Conservation (phyloP, 2,329 filamentous ascomycete species). For the Capronia coronata region DNA sequence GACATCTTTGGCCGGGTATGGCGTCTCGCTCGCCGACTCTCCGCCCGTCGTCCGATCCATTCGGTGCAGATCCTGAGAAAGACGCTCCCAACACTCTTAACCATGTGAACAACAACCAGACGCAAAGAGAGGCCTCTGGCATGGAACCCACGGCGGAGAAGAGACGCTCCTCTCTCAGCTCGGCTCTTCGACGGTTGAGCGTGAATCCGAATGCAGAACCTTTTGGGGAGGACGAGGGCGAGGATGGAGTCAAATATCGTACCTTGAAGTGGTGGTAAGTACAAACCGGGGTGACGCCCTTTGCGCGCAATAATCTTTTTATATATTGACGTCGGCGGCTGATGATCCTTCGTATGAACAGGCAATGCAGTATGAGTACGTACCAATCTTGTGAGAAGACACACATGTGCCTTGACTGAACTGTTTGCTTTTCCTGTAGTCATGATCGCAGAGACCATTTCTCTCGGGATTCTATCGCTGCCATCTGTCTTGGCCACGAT, state of each 20-base stretch:
- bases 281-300: too few relatives aligned
- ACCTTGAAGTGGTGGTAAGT: conserved; percentile 25
- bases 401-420: not conserved
- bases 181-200: conserved; percentile 10
- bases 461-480: conserved; percentile 51
- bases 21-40: conserved; percentile 14
- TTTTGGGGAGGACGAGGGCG: conserved; percentile 18
- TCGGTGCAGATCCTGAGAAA: conserved; percentile 14
- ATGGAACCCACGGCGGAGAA: conserved; percentile 1
- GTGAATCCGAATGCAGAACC: conserved; percentile 16
- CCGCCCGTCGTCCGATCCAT: conserved; percentile 13
- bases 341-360: not conserved
- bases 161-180: conserved; percentile 10
- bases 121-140: not conserved
- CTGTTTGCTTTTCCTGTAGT: conserved; percentile 30
- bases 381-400: not conserved
- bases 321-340: not conserved
- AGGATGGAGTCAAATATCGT: conserved; percentile 22
- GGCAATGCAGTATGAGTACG: conserved; percentile 23
- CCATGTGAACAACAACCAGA: not conserved
- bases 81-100: conserved; percentile 1
- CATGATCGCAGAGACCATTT: conserved; percentile 56
- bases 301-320: too few relatives aligned
- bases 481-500: conserved; percentile 48
- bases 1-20: not conserved